Base-by-base conservation (phyloP, 1,139 yeast genomes). In the Petasospora fabianii region DNA sequence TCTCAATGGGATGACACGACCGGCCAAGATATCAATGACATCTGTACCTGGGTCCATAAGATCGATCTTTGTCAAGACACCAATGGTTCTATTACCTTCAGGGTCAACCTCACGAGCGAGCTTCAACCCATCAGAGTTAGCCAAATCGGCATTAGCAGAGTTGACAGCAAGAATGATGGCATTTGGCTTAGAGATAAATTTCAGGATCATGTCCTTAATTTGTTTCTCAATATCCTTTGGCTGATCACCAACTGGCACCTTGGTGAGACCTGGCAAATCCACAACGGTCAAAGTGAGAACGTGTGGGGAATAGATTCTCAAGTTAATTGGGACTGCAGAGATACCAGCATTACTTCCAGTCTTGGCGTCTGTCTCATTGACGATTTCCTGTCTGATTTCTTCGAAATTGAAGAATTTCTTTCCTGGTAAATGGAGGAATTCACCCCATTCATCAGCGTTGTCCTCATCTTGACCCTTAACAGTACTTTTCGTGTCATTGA, bases 161-260 rank as follows among this genome's bases (percentile, higher is more conserved):
- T 96, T 83, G 0, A 92, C 97, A 0, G 98, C 98, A 54, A 94
- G 71, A 34, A 94, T 87, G 42, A 94, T 85, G 54, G 96, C 84
- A 64, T 94, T 94, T 39, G 97, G 98, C 58, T 86, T 88, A 35
- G 96, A 84, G 53, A 92, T 83, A 61, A 90, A 94, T 60, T 94
- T 97, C 54, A 84, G 70, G 44, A 94, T 85, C 59, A 94, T 70
- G 49, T 79, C 80, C 55, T 95, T 78, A 37, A 96, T 92, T 63
- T 92, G 98, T 59, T 81, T 77, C 64, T 92, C 99, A 51, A 92
- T 92, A 63, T 92, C 98, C 60, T 84, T 86, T 39, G 99, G 99
- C 66, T 92, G 99, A 63, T 92, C 98, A 34, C 99, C 99, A 36
- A 92, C 97, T n/a, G 99, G 98, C 30, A 94, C 98, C 64, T 92